Evolutionary conservation across 768 basidiomycete species (phyloP), one percentile per base, ranked within the genome.

Genomic region (Lyophyllum semitale): DNA sequence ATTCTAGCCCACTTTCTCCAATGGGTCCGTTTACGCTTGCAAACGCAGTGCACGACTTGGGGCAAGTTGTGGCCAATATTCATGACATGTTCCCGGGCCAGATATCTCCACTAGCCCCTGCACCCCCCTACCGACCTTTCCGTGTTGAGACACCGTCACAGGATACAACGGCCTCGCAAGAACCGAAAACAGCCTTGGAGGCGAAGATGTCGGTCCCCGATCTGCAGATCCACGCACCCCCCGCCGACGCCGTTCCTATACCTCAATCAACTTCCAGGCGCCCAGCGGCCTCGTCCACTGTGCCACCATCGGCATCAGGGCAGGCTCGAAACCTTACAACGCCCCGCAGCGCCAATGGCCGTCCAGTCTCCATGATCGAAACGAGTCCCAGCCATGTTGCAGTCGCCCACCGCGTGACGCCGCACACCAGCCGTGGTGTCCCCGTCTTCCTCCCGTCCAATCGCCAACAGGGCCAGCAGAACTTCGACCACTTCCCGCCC

Each of bases 311-410:
- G 2, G 40, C 25, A 11, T 22, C 54, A 22, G 41, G 43, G 15
- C 15, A 41, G 18, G 12, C 29, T 29, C 22, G 1, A 15, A 27
- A 45, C 53, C 51, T 59, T 30, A 18, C 41, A 8, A 30, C 56
- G 13, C 51, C 63, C 5, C 43, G 38, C 15, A 54, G 30, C 22
- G 25, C 44, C 4, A 51, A 46, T 6, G 61, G 67, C 17, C 69
- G 73, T 5, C 72, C 73, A 0, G 65, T 64, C 48, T 76, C 72
- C 62, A 74, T 76, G 69, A 65, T 72, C 41, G 76, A 77, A 55
- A 68, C 68, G n/a, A 75, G 71, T 53, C 70, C 75, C 6, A 66
- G 63, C 18, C 71, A 72, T 26, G 63, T 75, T 27, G 61, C 67
- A 2, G 63, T 71, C 26, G 77, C 73, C 6, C 71, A 73, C 37